These are phyloP conservation scores for Trametes villosa DNA, from an alignment of 768 basidiomycete genomes.

Conservation along the genomic window DNA sequence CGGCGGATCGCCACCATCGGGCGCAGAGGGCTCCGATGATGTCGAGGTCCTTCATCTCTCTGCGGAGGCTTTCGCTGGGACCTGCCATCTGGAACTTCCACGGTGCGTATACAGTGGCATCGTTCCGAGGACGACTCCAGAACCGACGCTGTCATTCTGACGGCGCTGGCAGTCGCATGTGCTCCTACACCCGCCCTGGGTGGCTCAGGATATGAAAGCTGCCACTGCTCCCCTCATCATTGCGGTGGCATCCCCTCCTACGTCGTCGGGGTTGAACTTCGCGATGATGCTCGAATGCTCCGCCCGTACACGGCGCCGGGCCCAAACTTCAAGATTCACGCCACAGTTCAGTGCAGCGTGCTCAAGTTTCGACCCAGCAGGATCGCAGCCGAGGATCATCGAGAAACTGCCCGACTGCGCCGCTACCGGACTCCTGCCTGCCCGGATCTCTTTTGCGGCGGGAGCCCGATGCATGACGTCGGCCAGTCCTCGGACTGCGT, in stretches of 20 bases:
- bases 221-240: not conserved
- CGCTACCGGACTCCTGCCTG: not conserved
- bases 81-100: not conserved
- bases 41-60: conserved; percentile 4
- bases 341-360: too few species aligned
- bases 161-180: not conserved
- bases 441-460: not conserved
- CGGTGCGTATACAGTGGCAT: not conserved
- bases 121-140: conserved; percentile 3
- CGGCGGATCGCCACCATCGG: not conserved
- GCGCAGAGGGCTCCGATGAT: not conserved
- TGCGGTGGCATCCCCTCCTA: not conserved
- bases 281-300: not conserved
- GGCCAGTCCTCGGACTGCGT: not conserved
- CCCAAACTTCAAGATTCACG: too few species aligned
- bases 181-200: not conserved
- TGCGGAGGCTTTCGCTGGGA: not conserved
- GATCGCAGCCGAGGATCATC: not conserved
- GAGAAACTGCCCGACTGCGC: not conserved
- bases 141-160: not conserved
- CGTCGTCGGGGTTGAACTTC: not conserved
- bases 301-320: too few species aligned
- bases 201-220: not conserved
- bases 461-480: not conserved
- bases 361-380: not conserved